Evolutionary conservation across 495 filamentous ascomycete species (phyloP), one percentile per base, ranked within the genome.

Genomic region (Xylaria flabelliformis): DNA sequence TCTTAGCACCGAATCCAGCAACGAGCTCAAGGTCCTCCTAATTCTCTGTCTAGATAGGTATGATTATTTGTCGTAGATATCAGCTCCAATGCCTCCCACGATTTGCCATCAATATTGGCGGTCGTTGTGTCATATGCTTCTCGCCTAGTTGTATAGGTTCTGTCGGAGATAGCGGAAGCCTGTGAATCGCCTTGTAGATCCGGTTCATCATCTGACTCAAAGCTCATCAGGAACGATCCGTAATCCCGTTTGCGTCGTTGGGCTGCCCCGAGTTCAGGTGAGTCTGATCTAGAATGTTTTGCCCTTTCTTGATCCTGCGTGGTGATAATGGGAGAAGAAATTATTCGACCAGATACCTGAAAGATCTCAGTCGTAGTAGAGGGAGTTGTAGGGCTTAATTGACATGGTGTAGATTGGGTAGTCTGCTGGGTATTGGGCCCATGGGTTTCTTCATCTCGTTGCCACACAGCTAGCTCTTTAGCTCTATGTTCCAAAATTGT

Each of bases 401-500:
- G 24, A 21, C 4, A 34, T 26, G 50, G 39, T 9, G 48, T 9
- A 6, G 34, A 59, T 12, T n/a, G n/a, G 32, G 53, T 36, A 6
- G 61, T 66, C 36, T 61, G 59, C 21, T 64, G 42, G n/a, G 64
- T 50, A 44, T 55, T n/a, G 26, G 39, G 50, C n/a, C 12, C 9
- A 10, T 58, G 36, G 4, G 32, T 41, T 17, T 32, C 32, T 51
- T 24, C 13, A 8, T 32, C 4, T 64, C 68, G 32, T 53, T 67
- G 6, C 51, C 67, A 42, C 58, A 70, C 17, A 5, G 44, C n/a
- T 72, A 69, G 58, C 26, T 78, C 62, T n/a, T 67, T 65, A 24
- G 73, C 69, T 41, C 62, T 61, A 26, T 62, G 55, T 21, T 72
- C 72, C 88, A 96, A 92, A 63, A 89, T 78, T 17, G 74, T 26